Percentiles rank a stretch among this genome's conserved stretches.
phyloP scores from a whole-genome alignment of 2,329 filamentous ascomycete genomes.

The Alternaria sp. region DNA sequence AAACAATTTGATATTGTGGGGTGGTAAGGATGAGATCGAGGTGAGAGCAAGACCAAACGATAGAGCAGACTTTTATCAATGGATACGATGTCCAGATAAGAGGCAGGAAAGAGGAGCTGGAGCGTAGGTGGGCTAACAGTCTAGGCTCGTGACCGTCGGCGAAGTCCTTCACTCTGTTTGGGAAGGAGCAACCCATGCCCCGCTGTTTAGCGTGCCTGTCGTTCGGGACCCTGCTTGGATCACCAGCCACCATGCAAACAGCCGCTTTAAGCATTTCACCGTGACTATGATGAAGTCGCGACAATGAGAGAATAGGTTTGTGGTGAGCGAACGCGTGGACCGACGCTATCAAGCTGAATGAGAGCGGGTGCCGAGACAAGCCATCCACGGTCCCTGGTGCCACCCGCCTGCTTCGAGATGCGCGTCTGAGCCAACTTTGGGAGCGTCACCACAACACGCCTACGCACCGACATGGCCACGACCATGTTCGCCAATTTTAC shows the following conservation, averaged over 20 bases:
- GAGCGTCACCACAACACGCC: conserved; percentile 14
- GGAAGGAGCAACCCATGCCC: conserved; percentile 27
- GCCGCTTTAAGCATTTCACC: conserved; percentile 12
- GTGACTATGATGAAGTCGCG: conserved; percentile 2
- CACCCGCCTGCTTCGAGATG: conserved; percentile 21
- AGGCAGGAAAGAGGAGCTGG: conserved; percentile 23
- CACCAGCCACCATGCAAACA: conserved; percentile 19
- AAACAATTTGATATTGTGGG: conserved; percentile 9
- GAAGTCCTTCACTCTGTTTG: conserved; percentile 34
- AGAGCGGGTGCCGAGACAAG: background rate
- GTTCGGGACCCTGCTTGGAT: conserved; percentile 24
- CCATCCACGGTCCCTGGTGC: background rate
- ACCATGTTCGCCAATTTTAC: conserved; percentile 38
- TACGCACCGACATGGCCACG: conserved; percentile 27
- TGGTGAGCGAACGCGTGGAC: conserved; percentile 9
- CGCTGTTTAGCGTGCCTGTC: conserved; percentile 25
- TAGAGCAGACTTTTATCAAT: conserved; percentile 16
- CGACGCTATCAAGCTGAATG: background rate
- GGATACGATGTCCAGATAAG: conserved; percentile 26
- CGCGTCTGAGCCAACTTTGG: conserved; percentile 21
- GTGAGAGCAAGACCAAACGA: conserved; percentile 14
- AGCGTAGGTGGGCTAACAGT: conserved; percentile 20
- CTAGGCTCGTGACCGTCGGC: conserved; percentile 45
- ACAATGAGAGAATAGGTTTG: background rate
- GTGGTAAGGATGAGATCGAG: conserved; percentile 18